phyloP scores from a whole-genome alignment of 306 rosid species.

The Pyrus pyrifolia region DNA sequence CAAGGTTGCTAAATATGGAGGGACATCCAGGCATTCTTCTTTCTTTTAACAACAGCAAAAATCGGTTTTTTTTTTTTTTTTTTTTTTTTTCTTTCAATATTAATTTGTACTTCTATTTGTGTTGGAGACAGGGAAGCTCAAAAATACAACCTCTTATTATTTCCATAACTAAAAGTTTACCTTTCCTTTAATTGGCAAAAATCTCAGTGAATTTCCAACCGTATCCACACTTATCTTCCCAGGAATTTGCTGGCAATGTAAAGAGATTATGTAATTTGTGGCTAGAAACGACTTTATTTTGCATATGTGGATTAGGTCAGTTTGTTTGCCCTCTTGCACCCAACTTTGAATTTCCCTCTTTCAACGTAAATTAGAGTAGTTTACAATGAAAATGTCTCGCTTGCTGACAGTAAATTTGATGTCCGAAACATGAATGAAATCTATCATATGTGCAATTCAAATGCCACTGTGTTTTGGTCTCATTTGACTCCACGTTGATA shows the following conservation, averaged over 20 bases:
- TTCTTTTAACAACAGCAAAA: not conserved
- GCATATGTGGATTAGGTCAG: not conserved
- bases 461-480: not conserved
- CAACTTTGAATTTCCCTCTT: not conserved
- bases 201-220: not conserved
- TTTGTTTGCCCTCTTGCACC: not conserved
- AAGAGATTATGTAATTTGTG: not conserved
- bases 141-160: not conserved
- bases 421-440: not conserved
- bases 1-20: constrained; percentile 38
- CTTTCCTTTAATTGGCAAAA: not conserved
- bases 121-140: not conserved
- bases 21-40: constrained; percentile 2
- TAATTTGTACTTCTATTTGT: not conserved
- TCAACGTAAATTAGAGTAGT: too few species aligned
- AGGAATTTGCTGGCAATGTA: not conserved
- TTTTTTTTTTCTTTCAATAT: not conserved
- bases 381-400: too few species aligned
- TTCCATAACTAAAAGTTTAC: not conserved
- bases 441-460: not conserved
- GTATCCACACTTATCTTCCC: not conserved
- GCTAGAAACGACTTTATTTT: not conserved
- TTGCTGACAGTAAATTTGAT: not conserved
- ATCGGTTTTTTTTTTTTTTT: not conserved
- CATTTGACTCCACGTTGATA: not conserved